A percentile compares a stretch with the other conserved stretches of the same genome.
Conservation (phyloP, 768 basidiomycete genomes). For the Tephrocybe sp. region DNA sequence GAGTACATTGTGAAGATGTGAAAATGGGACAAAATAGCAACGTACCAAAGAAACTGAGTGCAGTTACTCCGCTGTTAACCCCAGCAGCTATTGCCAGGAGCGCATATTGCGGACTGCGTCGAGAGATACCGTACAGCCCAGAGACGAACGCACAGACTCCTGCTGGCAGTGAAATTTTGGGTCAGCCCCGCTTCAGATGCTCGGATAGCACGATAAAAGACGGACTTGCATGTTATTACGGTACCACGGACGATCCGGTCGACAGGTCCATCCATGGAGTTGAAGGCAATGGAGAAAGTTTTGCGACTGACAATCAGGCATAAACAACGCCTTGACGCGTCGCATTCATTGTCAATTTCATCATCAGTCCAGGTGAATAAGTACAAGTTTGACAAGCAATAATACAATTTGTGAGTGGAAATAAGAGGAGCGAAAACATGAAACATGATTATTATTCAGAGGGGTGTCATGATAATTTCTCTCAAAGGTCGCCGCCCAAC, state of each 20-base stretch:
- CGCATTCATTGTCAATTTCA: too few species aligned
- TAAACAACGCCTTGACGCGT: slow-evolving; percentile 9
- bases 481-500: too few species aligned
- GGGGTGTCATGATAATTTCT: too few species aligned
- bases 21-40: slow-evolving; percentile 8
- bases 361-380: too few species aligned
- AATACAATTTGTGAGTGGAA: too few species aligned
- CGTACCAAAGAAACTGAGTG: slow-evolving; percentile 79
- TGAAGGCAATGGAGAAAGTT: background rate
- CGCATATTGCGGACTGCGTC: slow-evolving; percentile 42
- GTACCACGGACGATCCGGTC: slow-evolving; percentile 56
- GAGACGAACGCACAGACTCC: slow-evolving; percentile 49
- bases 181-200: slow-evolving; percentile 24
- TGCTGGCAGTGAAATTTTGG: slow-evolving; percentile 37
- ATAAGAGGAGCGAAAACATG: too few species aligned
- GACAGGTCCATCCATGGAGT: slow-evolving; percentile 27
- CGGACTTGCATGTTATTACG: slow-evolving; percentile 78
- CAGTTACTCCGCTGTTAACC: slow-evolving; percentile 69
- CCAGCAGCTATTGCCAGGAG: slow-evolving; percentile 58
- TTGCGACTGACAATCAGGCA: slow-evolving; percentile 4
- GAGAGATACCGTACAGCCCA: slow-evolving; percentile 42
- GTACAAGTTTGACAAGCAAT: too few species aligned
- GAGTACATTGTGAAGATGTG: background rate
- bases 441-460: too few species aligned
- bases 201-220: slow-evolving; percentile 30